phyloP scores from a whole-genome alignment of 202 grass and related monocot genomes.

The Bolboschoenoplectus hybrid region DNA sequence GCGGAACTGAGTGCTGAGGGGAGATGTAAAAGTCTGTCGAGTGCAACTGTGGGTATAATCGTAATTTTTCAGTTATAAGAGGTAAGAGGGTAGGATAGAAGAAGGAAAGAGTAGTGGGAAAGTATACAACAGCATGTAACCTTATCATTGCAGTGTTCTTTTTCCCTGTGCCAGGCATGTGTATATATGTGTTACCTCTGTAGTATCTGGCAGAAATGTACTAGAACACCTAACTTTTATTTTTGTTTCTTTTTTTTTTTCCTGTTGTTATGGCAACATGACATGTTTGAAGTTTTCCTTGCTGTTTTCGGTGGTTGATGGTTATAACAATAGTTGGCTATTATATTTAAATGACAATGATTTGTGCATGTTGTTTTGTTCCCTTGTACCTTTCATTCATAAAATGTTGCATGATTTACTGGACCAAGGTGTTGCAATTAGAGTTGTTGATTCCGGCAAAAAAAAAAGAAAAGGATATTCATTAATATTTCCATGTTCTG shows the following conservation, averaged over 20 bases:
- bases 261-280: conserved; percentile 25
- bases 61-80: conserved; percentile 29
- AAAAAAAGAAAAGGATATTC: background rate
- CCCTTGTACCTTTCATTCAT: background rate
- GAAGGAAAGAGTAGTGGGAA: conserved; percentile 37
- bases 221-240: conserved; percentile 28
- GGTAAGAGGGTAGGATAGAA: conserved; percentile 37
- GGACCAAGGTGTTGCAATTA: background rate
- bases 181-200: conserved; percentile 38
- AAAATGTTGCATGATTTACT: conserved; percentile 5
- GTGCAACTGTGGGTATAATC: conserved; percentile 22
- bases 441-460: background rate
- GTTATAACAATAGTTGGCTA: conserved; percentile 32
- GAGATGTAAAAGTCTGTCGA: conserved; percentile 27
- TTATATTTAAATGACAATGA: conserved; percentile 37
- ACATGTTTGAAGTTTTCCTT: conserved; percentile 35
- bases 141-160: conserved; percentile 38
- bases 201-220: conserved; percentile 38
- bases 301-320: conserved; percentile 9
- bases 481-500: background rate
- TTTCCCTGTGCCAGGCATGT: conserved; percentile 34
- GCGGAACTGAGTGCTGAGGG: background rate
- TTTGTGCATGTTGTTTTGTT: conserved; percentile 15
- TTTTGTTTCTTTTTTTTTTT: conserved; percentile 29
- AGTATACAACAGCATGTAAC: conserved; percentile 37